These are phyloP conservation scores for Cyclotella sp. DNA, from an alignment of 108 stramenopile species.

Conservation along the genomic window DNA sequence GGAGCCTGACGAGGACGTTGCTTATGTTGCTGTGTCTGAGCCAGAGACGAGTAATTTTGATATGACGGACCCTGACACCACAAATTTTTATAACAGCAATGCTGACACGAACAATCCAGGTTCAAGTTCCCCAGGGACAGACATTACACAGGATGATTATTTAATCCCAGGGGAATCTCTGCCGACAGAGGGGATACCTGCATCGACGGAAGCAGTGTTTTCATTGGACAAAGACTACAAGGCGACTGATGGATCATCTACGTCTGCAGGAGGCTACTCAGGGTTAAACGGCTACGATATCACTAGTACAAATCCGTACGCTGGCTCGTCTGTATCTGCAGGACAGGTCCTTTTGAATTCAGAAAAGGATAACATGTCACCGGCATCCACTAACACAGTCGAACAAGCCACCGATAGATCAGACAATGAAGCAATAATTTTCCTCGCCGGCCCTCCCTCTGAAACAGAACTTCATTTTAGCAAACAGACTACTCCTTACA, in stretches of 20 bases:
- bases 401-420: not conserved
- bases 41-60: not conserved
- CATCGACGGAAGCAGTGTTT: conserved; percentile 1
- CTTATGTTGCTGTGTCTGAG: not conserved
- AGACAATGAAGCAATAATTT: not conserved
- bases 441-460: not conserved
- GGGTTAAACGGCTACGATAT: not conserved
- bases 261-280: not conserved
- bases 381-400: too few species aligned
- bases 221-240: not conserved
- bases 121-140: not conserved
- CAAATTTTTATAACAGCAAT: not conserved
- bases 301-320: too few species aligned
- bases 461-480: not conserved
- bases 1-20: not conserved
- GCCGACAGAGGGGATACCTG: too few species aligned
- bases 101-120: not conserved
- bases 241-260: conserved; percentile 6
- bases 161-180: too few species aligned
- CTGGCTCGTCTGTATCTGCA: too few species aligned
- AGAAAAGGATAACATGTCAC: too few species aligned
- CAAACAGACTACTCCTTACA: not conserved
- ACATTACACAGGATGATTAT: too few species aligned
- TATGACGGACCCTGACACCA: not conserved
- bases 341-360: too few species aligned